These are phyloP conservation scores for Typha latifolia DNA, from an alignment of 176 grass and related monocot species.

Conservation along the genomic window DNA sequence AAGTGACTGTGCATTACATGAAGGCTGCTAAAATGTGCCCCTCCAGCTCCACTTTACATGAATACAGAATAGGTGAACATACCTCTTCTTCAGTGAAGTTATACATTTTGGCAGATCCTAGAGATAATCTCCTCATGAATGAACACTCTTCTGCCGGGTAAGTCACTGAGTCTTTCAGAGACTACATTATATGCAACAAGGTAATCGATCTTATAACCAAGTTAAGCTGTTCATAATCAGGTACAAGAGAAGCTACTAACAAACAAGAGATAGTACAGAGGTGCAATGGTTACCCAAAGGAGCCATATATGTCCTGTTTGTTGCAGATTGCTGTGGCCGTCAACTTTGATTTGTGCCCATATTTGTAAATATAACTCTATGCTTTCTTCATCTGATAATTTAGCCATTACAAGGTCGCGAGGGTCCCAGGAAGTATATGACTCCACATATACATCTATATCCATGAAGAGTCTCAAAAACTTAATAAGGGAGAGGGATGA, in stretches of 20 bases:
- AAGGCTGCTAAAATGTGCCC: no score
- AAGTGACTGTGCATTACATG: no score
- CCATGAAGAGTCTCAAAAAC: no score
- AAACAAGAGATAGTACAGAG: not conserved
- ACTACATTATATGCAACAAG: slow-evolving; percentile 88
- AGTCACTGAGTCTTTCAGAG: slow-evolving; percentile 66
- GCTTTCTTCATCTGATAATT: slow-evolving; percentile 55
- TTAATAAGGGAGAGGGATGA: no score
- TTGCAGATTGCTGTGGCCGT: slow-evolving; percentile 88
- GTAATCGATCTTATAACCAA: slow-evolving; percentile 70
- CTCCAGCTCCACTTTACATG: not conserved
- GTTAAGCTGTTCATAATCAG: not conserved
- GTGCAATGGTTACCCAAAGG: slow-evolving; percentile 46
- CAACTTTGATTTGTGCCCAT: slow-evolving; percentile 77
- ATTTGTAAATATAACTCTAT: slow-evolving; percentile 88
- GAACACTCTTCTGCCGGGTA: slow-evolving; percentile 69
- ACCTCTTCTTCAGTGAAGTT: slow-evolving; percentile 86
- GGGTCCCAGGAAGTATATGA: no score
- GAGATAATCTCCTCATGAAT: slow-evolving; percentile 58
- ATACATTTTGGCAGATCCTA: slow-evolving; percentile 47
- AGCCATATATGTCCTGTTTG: slow-evolving; percentile 87
- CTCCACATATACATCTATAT: no score
- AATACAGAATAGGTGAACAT: slow-evolving; percentile 1
- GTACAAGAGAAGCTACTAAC: slow-evolving; percentile 3
- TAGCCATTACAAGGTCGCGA: no score